A percentile compares a stretch with the other conserved stretches of the same genome.
phyloP scores from a whole-genome alignment of 2,329 filamentous ascomycete genomes.

The Paecilomyces niveus region DNA sequence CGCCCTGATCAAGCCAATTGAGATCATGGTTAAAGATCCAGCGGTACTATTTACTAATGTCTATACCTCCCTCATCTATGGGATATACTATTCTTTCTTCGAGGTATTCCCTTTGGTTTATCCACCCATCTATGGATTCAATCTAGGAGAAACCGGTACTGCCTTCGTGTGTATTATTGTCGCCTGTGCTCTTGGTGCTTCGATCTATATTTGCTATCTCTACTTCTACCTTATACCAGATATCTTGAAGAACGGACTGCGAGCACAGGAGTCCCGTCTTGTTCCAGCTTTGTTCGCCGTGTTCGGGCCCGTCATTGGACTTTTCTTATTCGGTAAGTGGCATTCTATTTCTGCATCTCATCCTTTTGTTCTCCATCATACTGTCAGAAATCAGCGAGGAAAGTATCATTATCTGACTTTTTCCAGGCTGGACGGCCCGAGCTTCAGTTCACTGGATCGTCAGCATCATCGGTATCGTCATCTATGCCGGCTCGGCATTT shows the following conservation, averaged over 20 bases:
- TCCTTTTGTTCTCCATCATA: background rate
- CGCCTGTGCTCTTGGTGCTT: slow-evolving; percentile 48
- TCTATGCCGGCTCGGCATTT: slow-evolving; percentile 32
- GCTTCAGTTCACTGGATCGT: slow-evolving; percentile 29
- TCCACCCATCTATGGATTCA: slow-evolving; percentile 53
- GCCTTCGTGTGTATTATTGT: slow-evolving; percentile 56
- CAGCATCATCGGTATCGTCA: slow-evolving; percentile 31
- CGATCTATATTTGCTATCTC: slow-evolving; percentile 46
- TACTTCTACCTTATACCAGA: slow-evolving; percentile 47
- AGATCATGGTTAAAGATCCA: slow-evolving; percentile 57
- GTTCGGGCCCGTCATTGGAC: slow-evolving; percentile 50
- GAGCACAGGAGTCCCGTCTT: slow-evolving; percentile 48
- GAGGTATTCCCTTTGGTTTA: slow-evolving; percentile 62
- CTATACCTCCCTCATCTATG: slow-evolving; percentile 56
- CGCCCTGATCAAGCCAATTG: slow-evolving; percentile 40
- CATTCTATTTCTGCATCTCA: background rate
- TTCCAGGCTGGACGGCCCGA: slow-evolving; percentile 19
- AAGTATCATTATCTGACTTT: background rate
- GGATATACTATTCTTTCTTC: slow-evolving; percentile 50
- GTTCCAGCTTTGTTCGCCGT: slow-evolving; percentile 47
- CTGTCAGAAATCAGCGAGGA: no score
- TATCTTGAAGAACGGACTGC: slow-evolving; percentile 44
- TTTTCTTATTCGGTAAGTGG: slow-evolving; percentile 44
- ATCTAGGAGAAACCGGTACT: slow-evolving; percentile 50
- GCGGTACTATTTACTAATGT: slow-evolving; percentile 57